These are phyloP conservation scores for Onygenales sp. DNA, from an alignment of 2,329 filamentous ascomycete genomes.

Conservation along the genomic window DNA sequence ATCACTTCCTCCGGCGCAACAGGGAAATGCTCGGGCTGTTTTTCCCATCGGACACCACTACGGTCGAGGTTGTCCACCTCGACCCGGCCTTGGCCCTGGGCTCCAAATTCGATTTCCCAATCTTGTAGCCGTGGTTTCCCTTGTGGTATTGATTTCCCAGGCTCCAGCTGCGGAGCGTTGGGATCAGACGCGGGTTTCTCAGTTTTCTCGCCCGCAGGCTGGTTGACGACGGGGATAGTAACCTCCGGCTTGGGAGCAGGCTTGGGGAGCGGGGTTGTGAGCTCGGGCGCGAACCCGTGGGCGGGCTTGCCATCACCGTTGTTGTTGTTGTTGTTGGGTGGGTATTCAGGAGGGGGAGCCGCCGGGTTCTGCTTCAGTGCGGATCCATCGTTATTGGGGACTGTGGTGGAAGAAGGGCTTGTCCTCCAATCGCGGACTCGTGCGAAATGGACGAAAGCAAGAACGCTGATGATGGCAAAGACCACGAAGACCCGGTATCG, in stretches of 20 bases:
- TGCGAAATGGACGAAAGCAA: slow-evolving; percentile 44
- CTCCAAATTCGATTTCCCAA: slow-evolving; percentile 17
- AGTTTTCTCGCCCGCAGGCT: neutral
- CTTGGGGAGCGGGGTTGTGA: too few relatives aligned
- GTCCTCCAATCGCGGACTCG: slow-evolving; percentile 31
- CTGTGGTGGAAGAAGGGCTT: slow-evolving; percentile 3
- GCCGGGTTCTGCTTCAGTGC: neutral
- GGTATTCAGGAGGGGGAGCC: neutral
- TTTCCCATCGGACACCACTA: slow-evolving; percentile 58
- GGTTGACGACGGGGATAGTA: too few relatives aligned
- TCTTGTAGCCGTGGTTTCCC: neutral
- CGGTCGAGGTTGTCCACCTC: slow-evolving; percentile 20
- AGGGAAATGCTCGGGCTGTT: slow-evolving; percentile 67
- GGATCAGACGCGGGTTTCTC: neutral
- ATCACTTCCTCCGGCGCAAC: slow-evolving; percentile 62
- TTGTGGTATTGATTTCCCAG: neutral
- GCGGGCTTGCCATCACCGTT: neutral
- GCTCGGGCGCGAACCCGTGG: slow-evolving; percentile 5
- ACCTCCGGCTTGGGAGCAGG: too few relatives aligned
- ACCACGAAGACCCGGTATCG: slow-evolving; percentile 39
- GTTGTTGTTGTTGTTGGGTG: neutral
- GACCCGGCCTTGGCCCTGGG: slow-evolving; percentile 25
- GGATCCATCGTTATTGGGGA: neutral
- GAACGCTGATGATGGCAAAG: slow-evolving; percentile 33
- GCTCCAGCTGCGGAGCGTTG: neutral